Conservation (phyloP, 495 filamentous ascomycete species). For the Hypoxylon crocopeplum region DNA sequence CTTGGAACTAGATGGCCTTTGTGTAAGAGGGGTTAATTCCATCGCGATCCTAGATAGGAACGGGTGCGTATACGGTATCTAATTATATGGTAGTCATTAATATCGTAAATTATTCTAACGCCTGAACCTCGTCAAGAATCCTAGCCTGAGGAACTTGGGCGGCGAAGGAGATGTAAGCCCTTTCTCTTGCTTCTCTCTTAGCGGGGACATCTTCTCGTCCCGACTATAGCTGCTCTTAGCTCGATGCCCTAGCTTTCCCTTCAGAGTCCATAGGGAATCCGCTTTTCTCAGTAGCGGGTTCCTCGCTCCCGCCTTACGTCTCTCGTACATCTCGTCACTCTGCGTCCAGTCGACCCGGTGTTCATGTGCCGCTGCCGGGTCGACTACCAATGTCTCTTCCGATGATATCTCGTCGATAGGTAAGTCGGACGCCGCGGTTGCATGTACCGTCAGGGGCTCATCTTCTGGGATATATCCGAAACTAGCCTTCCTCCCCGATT, state of each 20-base stretch:
- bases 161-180: constrained; percentile 8
- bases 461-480: constrained; percentile 27
- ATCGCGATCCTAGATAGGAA: too few species aligned
- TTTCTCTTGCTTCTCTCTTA: constrained; percentile 13
- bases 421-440: background rate
- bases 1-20: too few species aligned
- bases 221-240: constrained; percentile 5
- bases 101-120: constrained; percentile 20
- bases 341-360: constrained; percentile 56
- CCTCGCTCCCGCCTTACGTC: constrained; percentile 18
- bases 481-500: constrained; percentile 9
- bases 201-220: constrained; percentile 7
- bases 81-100: constrained; percentile 1
- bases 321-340: constrained; percentile 47
- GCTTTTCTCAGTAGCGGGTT: constrained; percentile 46
- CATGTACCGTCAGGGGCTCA: background rate
- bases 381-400: constrained; percentile 33
- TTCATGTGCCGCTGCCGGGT: constrained; percentile 19
- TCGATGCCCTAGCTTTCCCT: constrained; percentile 34
- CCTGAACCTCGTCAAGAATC: constrained; percentile 39
- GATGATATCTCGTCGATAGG: constrained; percentile 26
- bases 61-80: too few species aligned
- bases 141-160: constrained; percentile 27
- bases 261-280: constrained; percentile 49
- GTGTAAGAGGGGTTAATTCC: too few species aligned